phyloP scores from a whole-genome alignment of 257 asterid genomes.

The Capsicum chinense region DNA sequence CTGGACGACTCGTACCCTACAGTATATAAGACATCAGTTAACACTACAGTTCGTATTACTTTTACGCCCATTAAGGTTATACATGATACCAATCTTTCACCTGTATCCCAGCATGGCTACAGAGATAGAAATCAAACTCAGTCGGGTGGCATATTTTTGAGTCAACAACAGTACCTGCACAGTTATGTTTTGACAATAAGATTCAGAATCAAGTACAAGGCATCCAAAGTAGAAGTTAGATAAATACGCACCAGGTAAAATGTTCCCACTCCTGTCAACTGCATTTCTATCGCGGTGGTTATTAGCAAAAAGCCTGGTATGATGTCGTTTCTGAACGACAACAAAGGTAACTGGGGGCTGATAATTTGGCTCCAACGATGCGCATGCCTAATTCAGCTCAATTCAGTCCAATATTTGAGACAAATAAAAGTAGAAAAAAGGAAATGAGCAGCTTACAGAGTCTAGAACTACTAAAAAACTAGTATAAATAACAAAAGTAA shows the following conservation, averaged over 20 bases:
- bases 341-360: constrained; percentile 97
- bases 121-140: constrained; percentile 91
- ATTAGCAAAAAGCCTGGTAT: constrained; percentile 83
- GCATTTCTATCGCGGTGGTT: constrained; percentile 69
- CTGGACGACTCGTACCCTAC: constrained; percentile 91
- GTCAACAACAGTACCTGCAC: constrained; percentile 91
- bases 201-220: not conserved
- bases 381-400: constrained; percentile 73
- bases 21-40: not conserved
- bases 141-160: constrained; percentile 96
- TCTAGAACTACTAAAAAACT: not conserved
- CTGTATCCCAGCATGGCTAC: constrained; percentile 99
- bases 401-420: not conserved
- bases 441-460: not conserved
- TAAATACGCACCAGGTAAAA: constrained; percentile 67
- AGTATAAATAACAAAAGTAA: not conserved
- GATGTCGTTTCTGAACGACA: constrained; percentile 97
- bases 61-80: not conserved
- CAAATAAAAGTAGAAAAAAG: not conserved
- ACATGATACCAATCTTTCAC: constrained; percentile 35
- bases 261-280: constrained; percentile 83
- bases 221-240: not conserved
- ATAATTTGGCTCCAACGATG: constrained; percentile 86
- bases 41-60: not conserved
- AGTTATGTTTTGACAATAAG: not conserved